A percentile compares a stretch with the other conserved stretches of the same genome.
phyloP scores from a whole-genome alignment of 139 green algal species.

The Edaphochlamys debaryana region DNA sequence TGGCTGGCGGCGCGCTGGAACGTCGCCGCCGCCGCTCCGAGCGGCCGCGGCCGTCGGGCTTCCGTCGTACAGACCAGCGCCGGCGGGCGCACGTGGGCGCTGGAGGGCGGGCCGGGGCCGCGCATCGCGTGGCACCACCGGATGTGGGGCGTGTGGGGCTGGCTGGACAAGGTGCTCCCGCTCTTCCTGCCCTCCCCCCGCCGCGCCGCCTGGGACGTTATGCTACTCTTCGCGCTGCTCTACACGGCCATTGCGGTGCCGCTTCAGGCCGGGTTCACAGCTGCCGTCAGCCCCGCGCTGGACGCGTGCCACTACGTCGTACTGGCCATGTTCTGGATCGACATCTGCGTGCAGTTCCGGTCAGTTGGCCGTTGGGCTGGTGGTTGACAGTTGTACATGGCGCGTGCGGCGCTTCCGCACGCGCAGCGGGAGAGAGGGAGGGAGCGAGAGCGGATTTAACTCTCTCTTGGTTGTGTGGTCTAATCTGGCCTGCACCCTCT shows the following conservation, averaged over 20 bases:
- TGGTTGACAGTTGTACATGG: neutral
- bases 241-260: conserved; percentile 22
- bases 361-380: neutral
- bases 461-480: neutral
- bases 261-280: conserved; percentile 17
- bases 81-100: too few relatives aligned
- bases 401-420: too few relatives aligned
- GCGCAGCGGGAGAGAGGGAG: neutral
- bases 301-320: neutral
- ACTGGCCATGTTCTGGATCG: conserved; percentile 21
- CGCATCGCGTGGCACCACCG: too few relatives aligned
- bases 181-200: neutral
- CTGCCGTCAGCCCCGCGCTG: neutral
- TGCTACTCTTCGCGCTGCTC: conserved; percentile 20
- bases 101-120: too few relatives aligned
- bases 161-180: neutral
- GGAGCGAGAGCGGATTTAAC: neutral
- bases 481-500: too few relatives aligned
- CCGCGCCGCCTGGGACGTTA: neutral
- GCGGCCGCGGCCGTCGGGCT: too few relatives aligned
- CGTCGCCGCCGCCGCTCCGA: too few relatives aligned
- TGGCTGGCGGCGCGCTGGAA: too few relatives aligned
- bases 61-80: too few relatives aligned
- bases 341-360: conserved; percentile 35
- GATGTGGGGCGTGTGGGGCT: too few relatives aligned